Conservation (phyloP, 2,329 filamentous ascomycete genomes). For the Simplicillium sp. region DNA sequence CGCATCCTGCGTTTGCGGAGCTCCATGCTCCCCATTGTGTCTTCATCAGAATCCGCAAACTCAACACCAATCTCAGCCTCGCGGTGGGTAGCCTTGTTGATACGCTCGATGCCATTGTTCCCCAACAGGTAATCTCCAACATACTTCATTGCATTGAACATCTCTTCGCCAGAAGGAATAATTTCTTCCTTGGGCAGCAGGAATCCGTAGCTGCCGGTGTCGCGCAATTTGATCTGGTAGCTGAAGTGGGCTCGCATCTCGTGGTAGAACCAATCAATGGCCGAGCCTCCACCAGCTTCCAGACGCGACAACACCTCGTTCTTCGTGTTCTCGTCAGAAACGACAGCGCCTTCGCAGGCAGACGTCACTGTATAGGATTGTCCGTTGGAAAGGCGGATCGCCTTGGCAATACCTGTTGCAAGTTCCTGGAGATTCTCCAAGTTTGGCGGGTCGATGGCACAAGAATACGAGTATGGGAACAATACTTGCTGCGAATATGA, state of each 20-base stretch:
- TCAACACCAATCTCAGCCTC: slow-evolving; percentile 2
- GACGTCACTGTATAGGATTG: slow-evolving; percentile 70
- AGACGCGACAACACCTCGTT: slow-evolving; percentile 33
- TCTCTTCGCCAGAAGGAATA: slow-evolving; percentile 79
- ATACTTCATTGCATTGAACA: slow-evolving; percentile 73
- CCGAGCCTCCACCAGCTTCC: slow-evolving; percentile 72
- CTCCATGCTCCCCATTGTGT: background rate
- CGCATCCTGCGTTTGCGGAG: too few relatives aligned
- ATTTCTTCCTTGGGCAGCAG: slow-evolving; percentile 80
- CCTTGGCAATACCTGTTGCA: slow-evolving; percentile 77
- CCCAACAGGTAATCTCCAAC: slow-evolving; percentile 72
- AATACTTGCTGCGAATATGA: slow-evolving; percentile 93
- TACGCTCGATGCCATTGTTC: slow-evolving; percentile 55
- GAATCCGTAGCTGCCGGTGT: slow-evolving; percentile 92
- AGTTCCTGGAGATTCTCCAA: slow-evolving; percentile 89
- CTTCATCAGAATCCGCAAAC: background rate
- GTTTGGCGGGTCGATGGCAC: slow-evolving; percentile 66
- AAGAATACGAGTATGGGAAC: slow-evolving; percentile 86
- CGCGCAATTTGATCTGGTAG: slow-evolving; percentile 89
- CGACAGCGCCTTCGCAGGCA: slow-evolving; percentile 74
- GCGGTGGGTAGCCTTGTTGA: slow-evolving; percentile 12
- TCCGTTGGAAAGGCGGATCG: slow-evolving; percentile 71
- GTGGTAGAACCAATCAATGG: slow-evolving; percentile 93
- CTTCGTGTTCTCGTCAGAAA: slow-evolving; percentile 13
- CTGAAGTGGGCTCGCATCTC: slow-evolving; percentile 73